Base-by-base conservation (phyloP, 306 rosid species). In the Begonia peltatifolia region DNA sequence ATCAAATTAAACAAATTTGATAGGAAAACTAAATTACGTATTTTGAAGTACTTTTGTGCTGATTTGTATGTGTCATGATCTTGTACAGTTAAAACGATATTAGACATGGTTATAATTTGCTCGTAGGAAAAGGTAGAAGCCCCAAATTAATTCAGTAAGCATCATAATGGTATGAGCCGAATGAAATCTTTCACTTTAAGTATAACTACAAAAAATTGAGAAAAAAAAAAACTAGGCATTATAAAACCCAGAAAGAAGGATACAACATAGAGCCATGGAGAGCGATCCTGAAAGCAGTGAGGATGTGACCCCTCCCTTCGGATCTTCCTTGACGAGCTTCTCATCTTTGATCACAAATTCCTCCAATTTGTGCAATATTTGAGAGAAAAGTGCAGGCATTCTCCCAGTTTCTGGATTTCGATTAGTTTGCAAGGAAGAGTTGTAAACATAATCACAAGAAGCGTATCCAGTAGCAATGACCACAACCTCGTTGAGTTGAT, bases 201-300 rank as follows among this genome's bases (percentile, higher is more conserved):
- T 30, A 30, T 30, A 30, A 30, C 9, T 30, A 30, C 6, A 30
- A 30, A 30, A 30, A 30, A 30, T 30, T 7, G 3, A 5, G 9
- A 30, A 30, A 30, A 30, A 30, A 30, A 30, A 30, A 6, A 30
- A 5, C 38, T 52, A 12, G 9, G 13, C 14, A 52, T 11, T 52
- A 38, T 14, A 56, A 53, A 30, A 30, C 38, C 16, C 42, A 56
- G 14, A 14, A 60, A 43, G 11, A 72, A 72, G 95, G 95, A 89
- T 89, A 89, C 97, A 85, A 62, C 97, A 90, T 41, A 90, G 85
- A 18, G 94, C 95, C 95, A 78, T 85, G 53, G 95, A 85, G 70
- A 90, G 69, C 3, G 97, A 76, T 14, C 97, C 95, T 0, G 97
- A 89, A 0, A 90, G 68, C 47, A 90, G 65, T 2, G 97, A 82